Base-by-base conservation (phyloP, 2,329 filamentous ascomycete species). In the Zymoseptoria passerinii region DNA sequence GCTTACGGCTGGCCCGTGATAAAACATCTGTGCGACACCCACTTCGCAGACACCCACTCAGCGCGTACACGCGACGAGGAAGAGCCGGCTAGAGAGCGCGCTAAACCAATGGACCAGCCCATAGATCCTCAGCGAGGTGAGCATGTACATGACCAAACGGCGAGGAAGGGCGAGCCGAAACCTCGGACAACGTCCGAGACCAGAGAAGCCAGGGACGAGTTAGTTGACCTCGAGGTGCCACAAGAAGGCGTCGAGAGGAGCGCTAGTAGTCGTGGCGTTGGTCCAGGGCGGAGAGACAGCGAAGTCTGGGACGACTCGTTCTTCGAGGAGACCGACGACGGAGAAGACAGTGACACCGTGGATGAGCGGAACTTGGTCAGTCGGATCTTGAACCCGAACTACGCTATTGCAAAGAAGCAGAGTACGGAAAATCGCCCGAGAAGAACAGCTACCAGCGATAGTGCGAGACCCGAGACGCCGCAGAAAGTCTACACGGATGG, bases 1-100 rank as follows among this genome's bases (percentile, higher is more conserved):
- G 94, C 94, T 0, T 95, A 95, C 67, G 94, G 94, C 1, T 99
- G 94, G 94, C 94, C 94, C 0, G 94, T 99, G 0, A 79, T 97
- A 53, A 92, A 96, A 74, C 94, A 99, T 74, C 77, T 97, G 19
- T 92, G 94, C 55, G 92, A 97, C 68, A 91, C 90, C 0, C 94
- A 99, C 75, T 99, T 99, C 71, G 88, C 85, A 56, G 88, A 95
- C 69, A 85, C 84, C 0, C 82, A 82, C 52, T 76, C 81, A 1
- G 86, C 88, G 0, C 79, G 81, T 16, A 85, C 82, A 0, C 79
- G 83, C 1, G 88, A 92, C 66, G 83, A 88, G 53, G 74, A 86
- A 29, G 87, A 90, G 71, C 75, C 79, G 49, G 81, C 78, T n/a
- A 72, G 74, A 0, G 91, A 96, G 68, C 82, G 87, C 9, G 89